A percentile compares a stretch with the other conserved stretches of the same genome.
Evolutionary conservation across 768 basidiomycete genomes (phyloP).

Genomic region (Psilocybe cubensis): DNA sequence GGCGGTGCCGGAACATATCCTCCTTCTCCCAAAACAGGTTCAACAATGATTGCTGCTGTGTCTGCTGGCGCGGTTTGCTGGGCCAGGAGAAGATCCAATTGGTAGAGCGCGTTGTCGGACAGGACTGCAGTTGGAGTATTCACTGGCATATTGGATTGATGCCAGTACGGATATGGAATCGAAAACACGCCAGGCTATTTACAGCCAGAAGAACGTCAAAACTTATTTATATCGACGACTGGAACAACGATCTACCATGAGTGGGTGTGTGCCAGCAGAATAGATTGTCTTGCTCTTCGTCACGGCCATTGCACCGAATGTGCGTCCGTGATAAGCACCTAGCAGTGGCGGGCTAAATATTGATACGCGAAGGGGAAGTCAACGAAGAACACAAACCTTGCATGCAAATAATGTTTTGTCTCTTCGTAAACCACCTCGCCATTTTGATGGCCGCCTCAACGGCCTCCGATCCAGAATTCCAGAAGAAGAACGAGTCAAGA

Average conservation of each 20-base stretch:
- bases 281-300: conserved; percentile 96
- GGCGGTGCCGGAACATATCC: conserved; percentile 91
- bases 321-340: conserved; percentile 91
- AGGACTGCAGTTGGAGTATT: conserved; percentile 60
- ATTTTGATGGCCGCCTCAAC: conserved; percentile 91
- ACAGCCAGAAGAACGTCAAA: conserved; percentile 1
- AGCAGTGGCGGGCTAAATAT: neutral
- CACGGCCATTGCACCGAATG: conserved; percentile 90
- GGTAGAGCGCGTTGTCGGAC: conserved; percentile 68
- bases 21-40: conserved; percentile 94
- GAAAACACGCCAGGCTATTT: conserved; percentile 80
- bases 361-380: no score
- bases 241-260: conserved; percentile 62
- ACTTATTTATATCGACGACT: neutral
- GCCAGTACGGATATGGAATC: conserved; percentile 92
- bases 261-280: conserved; percentile 73
- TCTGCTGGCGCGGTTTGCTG: conserved; percentile 86
- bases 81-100: conserved; percentile 72
- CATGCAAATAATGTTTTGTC: conserved; percentile 90
- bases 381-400: conserved; percentile 54
- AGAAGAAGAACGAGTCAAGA: conserved; percentile 95
- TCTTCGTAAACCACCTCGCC: conserved; percentile 74
- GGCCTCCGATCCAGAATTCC: conserved; percentile 96
- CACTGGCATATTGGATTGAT: conserved; percentile 67
- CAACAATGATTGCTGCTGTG: conserved; percentile 92